Percentiles rank a stretch among this genome's conserved stretches.
These are phyloP conservation scores for Brasilioporus rufonigricans DNA, from an alignment of 768 basidiomycete genomes.

Conservation along the genomic window DNA sequence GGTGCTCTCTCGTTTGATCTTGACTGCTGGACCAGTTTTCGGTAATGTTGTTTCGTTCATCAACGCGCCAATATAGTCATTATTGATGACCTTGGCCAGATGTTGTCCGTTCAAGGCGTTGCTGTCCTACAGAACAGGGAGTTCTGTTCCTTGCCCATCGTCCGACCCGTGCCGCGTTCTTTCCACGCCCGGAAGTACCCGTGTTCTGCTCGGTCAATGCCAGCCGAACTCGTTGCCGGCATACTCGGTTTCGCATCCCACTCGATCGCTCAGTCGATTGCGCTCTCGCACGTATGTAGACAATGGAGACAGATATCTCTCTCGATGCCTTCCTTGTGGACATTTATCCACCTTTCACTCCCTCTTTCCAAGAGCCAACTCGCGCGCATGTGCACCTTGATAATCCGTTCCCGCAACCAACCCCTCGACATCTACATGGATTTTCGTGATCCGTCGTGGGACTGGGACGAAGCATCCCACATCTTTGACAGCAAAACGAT, in stretches of 20 bases:
- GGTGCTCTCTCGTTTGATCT: no score
- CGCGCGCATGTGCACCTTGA: slow-evolving; percentile 35
- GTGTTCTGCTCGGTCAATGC: slow-evolving; percentile 19
- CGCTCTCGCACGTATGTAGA: slow-evolving; percentile 47
- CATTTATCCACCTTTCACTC: slow-evolving; percentile 43
- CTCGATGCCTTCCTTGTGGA: slow-evolving; percentile 48
- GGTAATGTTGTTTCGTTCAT: no score
- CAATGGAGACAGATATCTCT: no score
- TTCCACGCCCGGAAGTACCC: neutral
- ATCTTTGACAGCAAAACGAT: slow-evolving; percentile 43
- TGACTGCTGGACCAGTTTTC: no score
- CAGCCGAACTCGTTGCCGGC: slow-evolving; percentile 35
- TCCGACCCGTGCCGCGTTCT: no score
- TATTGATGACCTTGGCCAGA: slow-evolving; percentile 3
- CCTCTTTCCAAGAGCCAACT: slow-evolving; percentile 41
- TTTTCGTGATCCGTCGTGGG: slow-evolving; percentile 56
- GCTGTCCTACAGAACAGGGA: no score
- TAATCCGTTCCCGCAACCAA: slow-evolving; percentile 43
- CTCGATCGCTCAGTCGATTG: slow-evolving; percentile 27
- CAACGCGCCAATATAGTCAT: no score
- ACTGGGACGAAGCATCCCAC: slow-evolving; percentile 49
- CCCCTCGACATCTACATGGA: slow-evolving; percentile 55
- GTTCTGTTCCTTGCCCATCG: no score
- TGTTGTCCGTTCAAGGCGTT: slow-evolving; percentile 9
- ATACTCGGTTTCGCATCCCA: slow-evolving; percentile 35